These are phyloP conservation scores for Pinguiococcus pyrenoidosus DNA, from an alignment of 108 stramenopile species.

Conservation along the genomic window DNA sequence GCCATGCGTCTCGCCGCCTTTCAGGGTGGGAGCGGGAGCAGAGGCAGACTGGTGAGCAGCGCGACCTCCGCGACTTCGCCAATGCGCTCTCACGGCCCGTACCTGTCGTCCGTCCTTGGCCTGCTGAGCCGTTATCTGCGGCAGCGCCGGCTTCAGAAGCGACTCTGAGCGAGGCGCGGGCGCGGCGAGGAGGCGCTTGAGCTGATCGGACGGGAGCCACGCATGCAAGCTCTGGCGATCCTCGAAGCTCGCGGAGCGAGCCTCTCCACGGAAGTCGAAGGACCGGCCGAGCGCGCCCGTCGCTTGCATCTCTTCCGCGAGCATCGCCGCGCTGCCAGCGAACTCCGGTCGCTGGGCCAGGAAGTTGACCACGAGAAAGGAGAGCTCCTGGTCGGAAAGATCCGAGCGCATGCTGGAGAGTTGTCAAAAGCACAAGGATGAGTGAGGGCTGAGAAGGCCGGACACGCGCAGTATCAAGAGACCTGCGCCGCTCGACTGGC, in stretches of 20 bases:
- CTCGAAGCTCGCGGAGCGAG: slow-evolving; percentile 17
- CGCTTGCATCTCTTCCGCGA: slow-evolving; percentile 19
- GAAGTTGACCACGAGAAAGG: slow-evolving; percentile 22
- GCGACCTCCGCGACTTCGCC: not conserved
- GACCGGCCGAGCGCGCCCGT: slow-evolving; percentile 10
- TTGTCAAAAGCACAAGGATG: no score
- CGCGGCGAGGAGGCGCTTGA: slow-evolving; percentile 2
- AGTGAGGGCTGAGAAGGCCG: no score
- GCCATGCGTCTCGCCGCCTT: not conserved
- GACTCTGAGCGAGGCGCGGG: slow-evolving; percentile 2
- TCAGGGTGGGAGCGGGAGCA: not conserved
- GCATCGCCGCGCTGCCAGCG: slow-evolving; percentile 6
- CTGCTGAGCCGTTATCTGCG: not conserved
- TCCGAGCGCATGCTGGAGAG: no score
- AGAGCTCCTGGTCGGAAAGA: no score
- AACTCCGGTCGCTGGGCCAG: slow-evolving; percentile 12
- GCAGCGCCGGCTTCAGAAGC: not conserved
- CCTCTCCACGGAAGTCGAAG: slow-evolving; percentile 16
- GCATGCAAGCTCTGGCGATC: slow-evolving; percentile 7
- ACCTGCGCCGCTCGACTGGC: no score
- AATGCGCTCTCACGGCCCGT: not conserved
- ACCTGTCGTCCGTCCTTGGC: not conserved
- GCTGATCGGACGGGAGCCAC: slow-evolving; percentile 8
- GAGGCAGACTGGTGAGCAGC: not conserved
- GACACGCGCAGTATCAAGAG: no score